Percentiles rank a stretch among this genome's conserved stretches.
phyloP scores from a whole-genome alignment of 768 basidiomycete genomes.

The Pholiota conissans region DNA sequence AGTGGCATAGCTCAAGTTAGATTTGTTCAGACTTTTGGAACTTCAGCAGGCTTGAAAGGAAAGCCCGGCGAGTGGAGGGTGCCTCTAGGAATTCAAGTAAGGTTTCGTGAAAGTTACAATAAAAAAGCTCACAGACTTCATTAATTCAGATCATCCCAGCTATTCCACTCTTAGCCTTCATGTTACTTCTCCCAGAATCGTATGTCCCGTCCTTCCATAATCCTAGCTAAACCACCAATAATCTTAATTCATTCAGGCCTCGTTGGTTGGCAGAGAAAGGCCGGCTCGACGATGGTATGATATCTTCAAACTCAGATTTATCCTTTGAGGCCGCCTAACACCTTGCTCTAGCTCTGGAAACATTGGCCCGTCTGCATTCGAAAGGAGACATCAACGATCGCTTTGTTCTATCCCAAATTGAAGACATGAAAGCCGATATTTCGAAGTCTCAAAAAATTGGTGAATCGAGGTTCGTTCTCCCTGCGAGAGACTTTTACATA shows the following conservation, averaged over 20 bases:
- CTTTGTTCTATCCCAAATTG: constrained; percentile 48
- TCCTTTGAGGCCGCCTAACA: not conserved
- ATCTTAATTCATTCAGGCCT: constrained; percentile 25
- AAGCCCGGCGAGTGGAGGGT: constrained; percentile 49
- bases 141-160: constrained; percentile 39
- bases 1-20: not conserved
- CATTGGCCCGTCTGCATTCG: constrained; percentile 54
- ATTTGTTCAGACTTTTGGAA: constrained; percentile 35
- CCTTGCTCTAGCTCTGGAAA: constrained; percentile 25
- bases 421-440: constrained; percentile 42
- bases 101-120: not conserved
- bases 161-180: constrained; percentile 49
- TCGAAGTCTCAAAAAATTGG: constrained; percentile 34
- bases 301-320: not conserved
- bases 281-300: constrained; percentile 42
- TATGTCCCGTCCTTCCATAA: constrained; percentile 20
- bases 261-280: constrained; percentile 57
- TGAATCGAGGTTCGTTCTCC: constrained; percentile 32
- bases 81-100: constrained; percentile 44
- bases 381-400: constrained; percentile 45
- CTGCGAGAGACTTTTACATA: too few relatives aligned
- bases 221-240: not conserved
- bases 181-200: constrained; percentile 52
- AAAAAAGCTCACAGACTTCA: not conserved
- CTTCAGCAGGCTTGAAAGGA: constrained; percentile 36